Percentiles rank a stretch among this genome's conserved stretches.
Conservation (phyloP, 2,329 filamentous ascomycete genomes). For the Cytospora paraplurivora region DNA sequence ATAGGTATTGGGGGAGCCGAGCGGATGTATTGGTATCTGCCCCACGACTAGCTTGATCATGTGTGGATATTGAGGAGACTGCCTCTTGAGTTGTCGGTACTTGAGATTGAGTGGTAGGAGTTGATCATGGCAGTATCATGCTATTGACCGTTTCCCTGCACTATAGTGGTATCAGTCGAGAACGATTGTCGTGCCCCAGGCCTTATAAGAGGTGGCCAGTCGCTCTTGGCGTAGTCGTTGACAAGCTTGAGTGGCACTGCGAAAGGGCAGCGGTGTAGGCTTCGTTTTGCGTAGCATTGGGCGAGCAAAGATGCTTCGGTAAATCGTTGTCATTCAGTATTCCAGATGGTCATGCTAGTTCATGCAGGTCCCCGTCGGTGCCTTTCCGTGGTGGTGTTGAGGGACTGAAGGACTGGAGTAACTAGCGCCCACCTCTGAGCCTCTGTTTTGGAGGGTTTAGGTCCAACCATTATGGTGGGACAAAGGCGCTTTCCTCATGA, state of each 20-base stretch:
- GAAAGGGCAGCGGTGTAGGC: conserved; percentile 6
- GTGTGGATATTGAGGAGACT: neutral
- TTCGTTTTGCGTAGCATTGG: neutral
- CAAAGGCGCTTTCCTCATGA: conserved; percentile 15
- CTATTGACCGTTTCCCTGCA: no score
- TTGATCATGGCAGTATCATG: no score
- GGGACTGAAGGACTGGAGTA: conserved; percentile 13
- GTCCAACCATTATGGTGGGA: conserved; percentile 18
- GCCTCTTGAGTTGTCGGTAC: neutral
- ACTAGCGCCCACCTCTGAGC: conserved; percentile 23
- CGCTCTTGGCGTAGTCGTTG: neutral
- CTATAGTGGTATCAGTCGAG: no score
- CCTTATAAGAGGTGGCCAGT: neutral
- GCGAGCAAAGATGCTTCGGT: neutral
- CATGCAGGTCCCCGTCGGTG: conserved; percentile 25
- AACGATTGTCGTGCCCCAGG: neutral
- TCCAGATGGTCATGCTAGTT: conserved; percentile 17
- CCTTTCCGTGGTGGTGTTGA: neutral
- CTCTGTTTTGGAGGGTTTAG: conserved; percentile 14
- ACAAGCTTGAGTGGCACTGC: neutral
- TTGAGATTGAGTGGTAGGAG: no score
- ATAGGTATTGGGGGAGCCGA: neutral
- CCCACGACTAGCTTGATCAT: conserved; percentile 11
- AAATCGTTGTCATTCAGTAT: neutral
- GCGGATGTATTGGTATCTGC: conserved; percentile 10